Evolutionary conservation across 345 rosid genomes (phyloP).

Genomic region (Alliaria petiolata): DNA sequence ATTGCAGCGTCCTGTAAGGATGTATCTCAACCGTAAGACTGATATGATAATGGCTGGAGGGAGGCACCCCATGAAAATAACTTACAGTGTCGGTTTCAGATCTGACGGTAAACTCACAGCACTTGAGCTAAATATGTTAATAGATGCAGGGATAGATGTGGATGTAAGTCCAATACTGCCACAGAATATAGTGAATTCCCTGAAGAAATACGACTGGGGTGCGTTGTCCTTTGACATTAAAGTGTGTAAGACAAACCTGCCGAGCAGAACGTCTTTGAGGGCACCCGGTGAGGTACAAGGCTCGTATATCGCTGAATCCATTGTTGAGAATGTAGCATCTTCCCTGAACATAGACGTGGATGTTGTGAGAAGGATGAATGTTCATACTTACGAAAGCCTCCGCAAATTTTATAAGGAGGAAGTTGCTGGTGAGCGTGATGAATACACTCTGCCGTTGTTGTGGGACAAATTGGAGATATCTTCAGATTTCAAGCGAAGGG

Average conservation of each 20-base stretch:
- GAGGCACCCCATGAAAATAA: constrained; percentile 91
- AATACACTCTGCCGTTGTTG: constrained; percentile 62
- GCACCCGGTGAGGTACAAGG: constrained; percentile 92
- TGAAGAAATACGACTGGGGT: constrained; percentile 85
- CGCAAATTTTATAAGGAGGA: constrained; percentile 41
- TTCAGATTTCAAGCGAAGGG: constrained; percentile 47
- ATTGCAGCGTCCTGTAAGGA: constrained; percentile 61
- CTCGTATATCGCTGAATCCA: constrained; percentile 70
- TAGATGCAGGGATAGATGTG: constrained; percentile 55
- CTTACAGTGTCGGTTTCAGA: constrained; percentile 83
- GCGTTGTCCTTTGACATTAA: constrained; percentile 73
- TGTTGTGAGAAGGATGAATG: constrained; percentile 56
- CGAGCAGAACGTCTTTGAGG: constrained; percentile 74
- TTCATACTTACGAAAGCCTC: constrained; percentile 59
- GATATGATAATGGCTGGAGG: constrained; percentile 96
- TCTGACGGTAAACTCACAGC: constrained; percentile 79
- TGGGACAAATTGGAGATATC: constrained; percentile 65
- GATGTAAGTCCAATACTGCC: constrained; percentile 72
- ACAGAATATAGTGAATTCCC: constrained; percentile 26
- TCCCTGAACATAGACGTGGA: constrained; percentile 68
- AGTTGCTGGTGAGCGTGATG: constrained; percentile 47
- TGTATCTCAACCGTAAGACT: constrained; percentile 63
- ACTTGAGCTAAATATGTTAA: constrained; percentile 48
- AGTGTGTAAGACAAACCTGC: constrained; percentile 77
- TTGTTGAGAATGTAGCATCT: constrained; percentile 79